Evolutionary conservation across 148 eudicot genomes (phyloP).

Genomic region (Diospyros lotus): DNA sequence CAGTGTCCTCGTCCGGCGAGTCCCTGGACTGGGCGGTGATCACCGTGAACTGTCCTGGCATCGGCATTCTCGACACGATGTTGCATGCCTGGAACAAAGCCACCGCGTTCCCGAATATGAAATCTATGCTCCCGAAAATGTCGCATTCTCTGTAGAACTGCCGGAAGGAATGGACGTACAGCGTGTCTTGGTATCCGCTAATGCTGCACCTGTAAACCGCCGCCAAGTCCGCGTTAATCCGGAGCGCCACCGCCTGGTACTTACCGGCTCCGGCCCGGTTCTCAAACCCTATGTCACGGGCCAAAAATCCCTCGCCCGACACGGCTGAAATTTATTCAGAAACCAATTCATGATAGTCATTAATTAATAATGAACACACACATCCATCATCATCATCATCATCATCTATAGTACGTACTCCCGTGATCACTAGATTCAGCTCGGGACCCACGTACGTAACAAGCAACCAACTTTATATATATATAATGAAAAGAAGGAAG

Average conservation of each 20-base stretch:
- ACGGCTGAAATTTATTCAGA: conserved; percentile 73
- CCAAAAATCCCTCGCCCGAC: conserved; percentile 82
- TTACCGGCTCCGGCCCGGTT: conserved; percentile 78
- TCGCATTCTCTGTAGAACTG: conserved; percentile 93
- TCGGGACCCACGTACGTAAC: too few relatives aligned
- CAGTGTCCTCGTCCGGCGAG: conserved; percentile 58
- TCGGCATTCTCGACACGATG: conserved; percentile 64
- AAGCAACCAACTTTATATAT: too few relatives aligned
- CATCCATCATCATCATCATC: too few relatives aligned
- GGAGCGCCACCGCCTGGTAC: conserved; percentile 87
- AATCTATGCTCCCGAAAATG: conserved; percentile 81
- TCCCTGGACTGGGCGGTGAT: conserved; percentile 80
- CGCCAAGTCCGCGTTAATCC: conserved; percentile 72
- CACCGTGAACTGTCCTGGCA: conserved; percentile 69
- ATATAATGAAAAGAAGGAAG: too few relatives aligned
- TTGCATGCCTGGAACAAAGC: conserved; percentile 77
- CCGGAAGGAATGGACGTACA: conserved; percentile 84
- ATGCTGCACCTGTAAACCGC: conserved; percentile 75
- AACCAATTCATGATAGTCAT: too few relatives aligned
- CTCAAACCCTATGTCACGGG: conserved; percentile 73
- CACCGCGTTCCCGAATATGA: conserved; percentile 88
- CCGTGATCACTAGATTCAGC: too few relatives aligned
- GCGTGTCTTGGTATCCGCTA: conserved; percentile 78
- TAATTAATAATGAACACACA: too few relatives aligned
- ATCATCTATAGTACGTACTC: too few relatives aligned